A percentile compares a stretch with the other conserved stretches of the same genome.
Conservation (phyloP, 2,329 filamentous ascomycete species). For the Elsinoe batatas region DNA sequence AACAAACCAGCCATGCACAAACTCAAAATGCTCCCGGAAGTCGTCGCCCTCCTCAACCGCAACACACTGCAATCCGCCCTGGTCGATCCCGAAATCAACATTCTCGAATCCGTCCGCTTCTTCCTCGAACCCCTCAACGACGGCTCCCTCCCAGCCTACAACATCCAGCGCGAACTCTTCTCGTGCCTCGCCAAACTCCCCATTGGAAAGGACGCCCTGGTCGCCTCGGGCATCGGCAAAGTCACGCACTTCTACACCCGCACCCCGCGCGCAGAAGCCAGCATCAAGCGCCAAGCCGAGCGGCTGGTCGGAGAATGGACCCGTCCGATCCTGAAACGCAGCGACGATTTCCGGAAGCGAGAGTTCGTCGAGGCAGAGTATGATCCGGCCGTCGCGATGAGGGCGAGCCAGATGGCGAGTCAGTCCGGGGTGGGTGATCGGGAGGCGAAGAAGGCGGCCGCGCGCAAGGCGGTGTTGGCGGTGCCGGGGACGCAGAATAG, state of each 20-base stretch:
- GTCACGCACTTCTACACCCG: constrained; percentile 95
- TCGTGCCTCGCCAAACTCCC: constrained; percentile 67
- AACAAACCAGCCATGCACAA: constrained; percentile 83
- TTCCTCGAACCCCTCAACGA: constrained; percentile 94
- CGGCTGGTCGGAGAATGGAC: constrained; percentile 93
- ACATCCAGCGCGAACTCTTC: constrained; percentile 93
- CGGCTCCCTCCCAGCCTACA: constrained; percentile 88
- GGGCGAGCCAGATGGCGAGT: constrained; percentile 17
- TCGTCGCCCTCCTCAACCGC: constrained; percentile 77
- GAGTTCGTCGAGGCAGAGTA: constrained; percentile 49
- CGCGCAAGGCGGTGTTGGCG: constrained; percentile 43
- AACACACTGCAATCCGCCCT: constrained; percentile 77
- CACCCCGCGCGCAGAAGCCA: constrained; percentile 76
- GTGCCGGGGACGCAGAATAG: constrained; percentile 46
- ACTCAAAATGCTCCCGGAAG: constrained; percentile 84
- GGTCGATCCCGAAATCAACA: constrained; percentile 88
- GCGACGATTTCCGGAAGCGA: constrained; percentile 88
- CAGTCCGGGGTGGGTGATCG: constrained; percentile 27
- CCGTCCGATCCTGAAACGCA: constrained; percentile 82
- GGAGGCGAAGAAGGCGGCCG: constrained; percentile 37
- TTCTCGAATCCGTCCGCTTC: constrained; percentile 89
- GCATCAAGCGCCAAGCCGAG: constrained; percentile 90
- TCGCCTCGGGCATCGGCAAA: constrained; percentile 90
- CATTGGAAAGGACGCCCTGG: constrained; percentile 80
- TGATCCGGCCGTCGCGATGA: constrained; percentile 36